These are phyloP conservation scores for Ceratobasidium sp. DNA, from an alignment of 1,284 basidiomycete species.

Conservation along the genomic window DNA sequence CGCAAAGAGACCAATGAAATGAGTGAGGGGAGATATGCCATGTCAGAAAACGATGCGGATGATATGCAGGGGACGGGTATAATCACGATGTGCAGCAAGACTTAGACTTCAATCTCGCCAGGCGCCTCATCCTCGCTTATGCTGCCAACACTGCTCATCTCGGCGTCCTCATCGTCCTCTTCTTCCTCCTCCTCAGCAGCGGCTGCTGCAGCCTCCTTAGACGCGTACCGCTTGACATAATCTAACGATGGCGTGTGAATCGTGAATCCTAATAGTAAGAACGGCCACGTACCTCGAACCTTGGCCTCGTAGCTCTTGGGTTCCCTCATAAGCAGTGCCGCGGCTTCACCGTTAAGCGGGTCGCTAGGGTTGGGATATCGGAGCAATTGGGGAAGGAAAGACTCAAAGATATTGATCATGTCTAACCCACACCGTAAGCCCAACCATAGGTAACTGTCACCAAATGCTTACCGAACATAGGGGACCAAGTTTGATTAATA, in stretches of 20 bases:
- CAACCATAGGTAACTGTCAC: constrained; percentile 44
- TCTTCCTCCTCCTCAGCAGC: constrained; percentile 73
- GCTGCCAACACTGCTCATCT: constrained; percentile 93
- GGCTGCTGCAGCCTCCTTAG: constrained; percentile 79
- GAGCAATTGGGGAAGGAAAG: constrained; percentile 95
- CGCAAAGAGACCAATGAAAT: constrained; percentile 28
- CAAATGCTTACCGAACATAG: constrained; percentile 86
- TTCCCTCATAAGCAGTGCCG: constrained; percentile 95
- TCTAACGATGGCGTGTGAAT: constrained; percentile 60
- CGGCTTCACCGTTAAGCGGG: constrained; percentile 97
- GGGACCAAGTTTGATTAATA: constrained; percentile 99
- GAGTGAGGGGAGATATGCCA: constrained; percentile 25
- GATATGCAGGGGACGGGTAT: constrained; percentile 44
- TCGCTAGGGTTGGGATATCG: constrained; percentile 99
- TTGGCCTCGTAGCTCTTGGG: constrained; percentile 93
- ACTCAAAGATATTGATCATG: constrained; percentile 99
- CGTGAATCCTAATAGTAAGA: not conserved
- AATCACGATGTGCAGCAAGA: constrained; percentile 8
- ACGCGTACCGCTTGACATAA: constrained; percentile 86
- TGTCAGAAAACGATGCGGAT: constrained; percentile 28
- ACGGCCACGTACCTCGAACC: constrained; percentile 79
- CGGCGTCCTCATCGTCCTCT: constrained; percentile 71
- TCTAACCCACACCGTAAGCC: constrained; percentile 63
- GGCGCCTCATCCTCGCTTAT: constrained; percentile 72
- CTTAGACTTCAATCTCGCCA: constrained; percentile 32